Base-by-base conservation (phyloP, 345 rosid genomes). In the Mercurialis annua region DNA sequence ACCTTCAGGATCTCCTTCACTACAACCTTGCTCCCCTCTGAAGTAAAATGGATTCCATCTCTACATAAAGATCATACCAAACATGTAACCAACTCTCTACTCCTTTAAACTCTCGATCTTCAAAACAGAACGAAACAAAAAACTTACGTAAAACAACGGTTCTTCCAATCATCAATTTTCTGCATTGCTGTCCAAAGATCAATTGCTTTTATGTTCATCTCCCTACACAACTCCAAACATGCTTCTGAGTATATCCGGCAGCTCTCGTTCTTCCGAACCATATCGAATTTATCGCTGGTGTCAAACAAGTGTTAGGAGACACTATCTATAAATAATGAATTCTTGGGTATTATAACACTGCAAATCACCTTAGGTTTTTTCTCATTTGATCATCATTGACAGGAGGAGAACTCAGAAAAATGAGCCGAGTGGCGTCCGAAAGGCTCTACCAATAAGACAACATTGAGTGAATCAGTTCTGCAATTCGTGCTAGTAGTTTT, bases 11-110 rank as follows among this genome's bases (percentile, higher is more conserved):
- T 79, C 83, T 87, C 96, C 71, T 71, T 79, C 29, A 73, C 83
- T 0, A 84, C 88, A n/a, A 92, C 50, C 74, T 83, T 77, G 72
- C 89, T 88, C 21, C 88, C 97, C 64, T 81, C 84, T 0, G 82
- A 62, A 4, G 98, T 50, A 7, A 92, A 74, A 80, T 90, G 97
- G 65, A 88, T 63, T 31, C 98, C 98, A 56, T 88, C 97, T 34
- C 97, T 90, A 66, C 47, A n/a, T 17, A 64, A 38, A 23, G 6
- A 67, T 7, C 14, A 18, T 1, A 53, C 8, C 46, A 24, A 57
- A 54, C 30, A 2, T 4, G 26, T 54, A 10, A 10, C 21, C 1
- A 5, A 20, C 54, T 50, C 8, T 6, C 7, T 20, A 6, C 16
- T 29, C n/a, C 40, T 26, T 5, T 14, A 6, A 47, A 18, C 12